Evolutionary conservation across 352 stramenopile species (phyloP), one percentile per base, ranked within the genome.

Genomic region (Phytophthora idaei): DNA sequence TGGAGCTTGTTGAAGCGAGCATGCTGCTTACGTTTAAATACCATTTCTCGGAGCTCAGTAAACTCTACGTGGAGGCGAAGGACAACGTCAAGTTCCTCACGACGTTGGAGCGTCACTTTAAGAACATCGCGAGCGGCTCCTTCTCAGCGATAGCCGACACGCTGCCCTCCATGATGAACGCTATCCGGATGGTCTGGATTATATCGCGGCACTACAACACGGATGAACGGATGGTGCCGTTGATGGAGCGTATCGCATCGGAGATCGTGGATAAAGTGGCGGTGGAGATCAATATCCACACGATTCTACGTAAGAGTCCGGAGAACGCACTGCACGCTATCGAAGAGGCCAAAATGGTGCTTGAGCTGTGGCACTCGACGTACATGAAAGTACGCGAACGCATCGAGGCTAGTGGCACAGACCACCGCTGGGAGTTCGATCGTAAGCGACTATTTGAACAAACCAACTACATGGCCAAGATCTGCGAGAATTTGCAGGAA

Each of bases 161-260:
- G 29, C 64, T 99, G 6, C 92, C 89, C 21, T 97, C 91, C 3
- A 98, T 99, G 95, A 97, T 99, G 89, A 98, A 98, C 60, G 93
- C 93, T 1, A 97, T 99, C 45, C 89, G 92, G 2, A 98, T 99
- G 95, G 94, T 99, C 10, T 99, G 96, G 96, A 98, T 98, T 66
- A 98, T 99, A 50, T 99, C 95, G 25, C 76, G 96, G 0, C 95
- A 99, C 64, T 99, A 98, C 80, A 99, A 99, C 66, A 98, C 92
- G n/a, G 96, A 99, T 54, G 93, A 99, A 61, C 83, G 95, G 4
- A 98, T 99, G 92, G 89, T 98, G 41, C 94, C 94, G 11, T 80
- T 99, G 10, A 98, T 99, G 94, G 94, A 98, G 73, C 83, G 94
- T 6, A 98, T 99, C 48, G 96, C 92, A 2, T 93, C 80, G 2